phyloP scores from a whole-genome alignment of 768 basidiomycete species.

The Leccinum subgranulosum region DNA sequence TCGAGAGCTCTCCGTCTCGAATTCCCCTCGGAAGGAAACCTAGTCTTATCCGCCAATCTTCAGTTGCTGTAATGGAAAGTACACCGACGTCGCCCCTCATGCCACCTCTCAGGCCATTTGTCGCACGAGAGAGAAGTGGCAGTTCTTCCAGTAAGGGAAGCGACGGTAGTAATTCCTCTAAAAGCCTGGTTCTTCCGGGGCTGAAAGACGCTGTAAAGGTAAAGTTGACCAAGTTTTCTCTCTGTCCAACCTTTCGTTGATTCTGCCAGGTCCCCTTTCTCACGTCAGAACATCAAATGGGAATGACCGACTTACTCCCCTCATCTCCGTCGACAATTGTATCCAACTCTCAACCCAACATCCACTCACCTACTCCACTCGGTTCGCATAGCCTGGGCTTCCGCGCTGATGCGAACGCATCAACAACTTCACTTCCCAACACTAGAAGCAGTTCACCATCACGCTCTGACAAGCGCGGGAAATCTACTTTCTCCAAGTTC shows the following conservation, averaged over 20 bases:
- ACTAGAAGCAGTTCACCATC: constrained; percentile 32
- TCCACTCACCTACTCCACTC: constrained; percentile 38
- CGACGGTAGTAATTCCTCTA: constrained; percentile 27
- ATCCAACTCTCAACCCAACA: constrained; percentile 36
- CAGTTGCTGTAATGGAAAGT: constrained; percentile 54
- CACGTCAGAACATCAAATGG: constrained; percentile 67
- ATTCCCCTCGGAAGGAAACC: constrained; percentile 29
- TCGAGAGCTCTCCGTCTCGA: constrained; percentile 9
- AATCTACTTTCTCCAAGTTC: constrained; percentile 22
- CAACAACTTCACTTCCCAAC: constrained; percentile 40
- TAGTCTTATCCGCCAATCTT: constrained; percentile 47
- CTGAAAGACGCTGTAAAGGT: constrained; percentile 77
- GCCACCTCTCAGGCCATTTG: constrained; percentile 47
- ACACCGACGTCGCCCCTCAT: constrained; percentile 35
- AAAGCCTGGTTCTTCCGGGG: constrained; percentile 46
- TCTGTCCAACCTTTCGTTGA: constrained; percentile 1
- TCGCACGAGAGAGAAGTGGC: constrained; percentile 46
- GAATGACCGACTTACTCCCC: constrained; percentile 66
- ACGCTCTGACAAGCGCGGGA: constrained; percentile 20
- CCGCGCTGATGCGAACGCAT: constrained; percentile 34
- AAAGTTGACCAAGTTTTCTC: not conserved
- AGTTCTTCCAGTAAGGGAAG: constrained; percentile 43
- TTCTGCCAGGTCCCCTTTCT: constrained; percentile 55
- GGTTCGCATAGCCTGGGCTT: constrained; percentile 25
- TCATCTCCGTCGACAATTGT: constrained; percentile 61